Evolutionary conservation across 1,284 basidiomycete species (phyloP).

Genomic region (Caloboletus firmus): DNA sequence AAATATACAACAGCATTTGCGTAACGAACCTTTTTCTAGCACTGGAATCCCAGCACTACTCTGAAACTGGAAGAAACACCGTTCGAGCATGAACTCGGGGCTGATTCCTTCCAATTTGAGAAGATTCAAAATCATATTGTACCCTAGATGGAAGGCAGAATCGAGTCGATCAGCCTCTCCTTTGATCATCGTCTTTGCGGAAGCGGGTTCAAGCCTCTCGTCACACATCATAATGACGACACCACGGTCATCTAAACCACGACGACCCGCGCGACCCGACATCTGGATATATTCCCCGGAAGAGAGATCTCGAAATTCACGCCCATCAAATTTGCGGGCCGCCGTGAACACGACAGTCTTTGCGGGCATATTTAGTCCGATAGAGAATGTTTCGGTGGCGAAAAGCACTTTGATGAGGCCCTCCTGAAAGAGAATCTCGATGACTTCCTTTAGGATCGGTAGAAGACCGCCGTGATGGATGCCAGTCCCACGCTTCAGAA

Average conservation of each 20-base stretch:
- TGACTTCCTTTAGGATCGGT: slow-evolving; percentile 98
- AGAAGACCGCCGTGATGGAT: slow-evolving; percentile 98
- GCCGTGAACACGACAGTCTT: slow-evolving; percentile 99
- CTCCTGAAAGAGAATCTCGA: slow-evolving; percentile 99
- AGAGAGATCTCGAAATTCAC: slow-evolving; percentile 89
- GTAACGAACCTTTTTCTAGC: slow-evolving; percentile 77
- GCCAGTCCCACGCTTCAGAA: slow-evolving; percentile 94
- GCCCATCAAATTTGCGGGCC: slow-evolving; percentile 95
- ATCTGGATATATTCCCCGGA: slow-evolving; percentile 97
- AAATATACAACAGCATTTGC: background rate
- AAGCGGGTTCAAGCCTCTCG: slow-evolving; percentile 91
- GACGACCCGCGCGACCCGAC: slow-evolving; percentile 96
- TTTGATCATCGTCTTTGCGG: slow-evolving; percentile 97
- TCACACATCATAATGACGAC: slow-evolving; percentile 99
- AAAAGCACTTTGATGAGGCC: slow-evolving; percentile 99
- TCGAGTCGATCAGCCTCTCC: slow-evolving; percentile 97
- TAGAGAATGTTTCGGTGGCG: slow-evolving; percentile 99
- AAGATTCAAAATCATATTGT: slow-evolving; percentile 99
- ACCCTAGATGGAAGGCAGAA: slow-evolving; percentile 98
- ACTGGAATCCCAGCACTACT: slow-evolving; percentile 87
- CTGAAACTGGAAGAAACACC: slow-evolving; percentile 99
- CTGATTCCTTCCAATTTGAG: slow-evolving; percentile 99
- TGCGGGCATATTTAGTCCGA: slow-evolving; percentile 99
- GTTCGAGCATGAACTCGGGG: slow-evolving; percentile 97
- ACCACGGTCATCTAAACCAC: slow-evolving; percentile 97